Evolutionary conservation across 73 alveolate species (phyloP).

Genomic region (Stentor roeselii): DNA sequence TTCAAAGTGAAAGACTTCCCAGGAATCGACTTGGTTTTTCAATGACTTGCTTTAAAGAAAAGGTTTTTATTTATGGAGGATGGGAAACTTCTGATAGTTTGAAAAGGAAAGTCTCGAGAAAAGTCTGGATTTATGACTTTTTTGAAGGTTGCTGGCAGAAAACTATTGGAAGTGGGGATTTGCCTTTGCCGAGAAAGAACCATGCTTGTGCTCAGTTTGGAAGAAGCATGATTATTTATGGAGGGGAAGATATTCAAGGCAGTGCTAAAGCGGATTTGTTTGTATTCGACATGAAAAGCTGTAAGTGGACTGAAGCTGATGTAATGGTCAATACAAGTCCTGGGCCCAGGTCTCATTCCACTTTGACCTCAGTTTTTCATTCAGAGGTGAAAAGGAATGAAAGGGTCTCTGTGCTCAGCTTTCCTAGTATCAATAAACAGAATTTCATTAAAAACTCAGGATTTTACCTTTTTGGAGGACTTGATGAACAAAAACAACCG

Average conservation of each 20-base stretch:
- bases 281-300: background rate
- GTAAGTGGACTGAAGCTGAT: background rate
- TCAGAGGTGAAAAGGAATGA: background rate
- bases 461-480: conserved; percentile 17
- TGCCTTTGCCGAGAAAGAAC: conserved; percentile 1
- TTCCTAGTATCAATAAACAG: background rate
- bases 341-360: conserved; percentile 24
- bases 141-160: background rate
- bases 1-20: background rate
- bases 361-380: conserved; percentile 22
- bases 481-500: background rate
- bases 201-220: conserved; percentile 12
- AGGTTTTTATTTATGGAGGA: background rate
- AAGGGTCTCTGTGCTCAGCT: background rate
- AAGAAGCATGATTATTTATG: background rate
- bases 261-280: conserved; percentile 2
- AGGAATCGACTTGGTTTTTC: background rate
- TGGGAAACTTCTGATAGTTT: background rate
- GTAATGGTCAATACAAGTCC: background rate
- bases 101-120: background rate
- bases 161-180: background rate
- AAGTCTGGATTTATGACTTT: background rate
- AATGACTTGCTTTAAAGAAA: background rate
- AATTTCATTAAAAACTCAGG: background rate
- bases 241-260: background rate